phyloP scores from a whole-genome alignment of 2,329 filamentous ascomycete species.

The Lojkania enalia region DNA sequence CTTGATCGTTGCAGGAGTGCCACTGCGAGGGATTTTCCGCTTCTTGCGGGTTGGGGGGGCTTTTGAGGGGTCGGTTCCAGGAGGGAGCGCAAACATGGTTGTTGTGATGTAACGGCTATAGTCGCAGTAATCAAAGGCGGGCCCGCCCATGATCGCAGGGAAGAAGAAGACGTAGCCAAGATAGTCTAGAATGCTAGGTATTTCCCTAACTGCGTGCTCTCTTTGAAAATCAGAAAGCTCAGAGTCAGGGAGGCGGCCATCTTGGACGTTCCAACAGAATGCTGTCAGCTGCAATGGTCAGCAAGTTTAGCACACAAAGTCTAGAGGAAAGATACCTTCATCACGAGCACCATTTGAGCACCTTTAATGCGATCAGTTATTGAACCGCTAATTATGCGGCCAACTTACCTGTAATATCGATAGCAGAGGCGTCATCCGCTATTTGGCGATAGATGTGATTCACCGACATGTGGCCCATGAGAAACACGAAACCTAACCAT shows the following conservation, averaged over 20 bases:
- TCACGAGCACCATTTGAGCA: conserved; percentile 96
- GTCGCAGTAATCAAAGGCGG: conserved; percentile 92
- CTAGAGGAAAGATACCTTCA: conserved; percentile 72
- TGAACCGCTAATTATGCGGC: not conserved
- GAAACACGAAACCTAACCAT: conserved; percentile 90
- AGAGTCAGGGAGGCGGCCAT: conserved; percentile 77
- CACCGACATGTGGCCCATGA: conserved; percentile 94
- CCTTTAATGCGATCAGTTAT: too few species aligned
- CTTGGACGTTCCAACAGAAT: conserved; percentile 98
- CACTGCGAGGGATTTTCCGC: conserved; percentile 89
- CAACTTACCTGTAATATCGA: conserved; percentile 77
- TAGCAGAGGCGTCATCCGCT: conserved; percentile 62
- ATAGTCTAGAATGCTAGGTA: conserved; percentile 80
- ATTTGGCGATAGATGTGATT: conserved; percentile 85
- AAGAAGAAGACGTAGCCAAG: conserved; percentile 94
- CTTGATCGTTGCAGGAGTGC: conserved; percentile 80
- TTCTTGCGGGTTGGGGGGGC: conserved; percentile 85
- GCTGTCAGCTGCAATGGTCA: conserved; percentile 79
- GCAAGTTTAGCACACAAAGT: conserved; percentile 10
- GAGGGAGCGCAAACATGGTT: conserved; percentile 87
- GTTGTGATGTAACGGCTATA: conserved; percentile 93
- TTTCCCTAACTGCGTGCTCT: conserved; percentile 72
- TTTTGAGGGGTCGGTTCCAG: conserved; percentile 80
- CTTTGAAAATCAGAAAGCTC: conserved; percentile 87
- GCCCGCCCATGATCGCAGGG: conserved; percentile 83